Evolutionary conservation across 768 basidiomycete species (phyloP).

Genomic region (Macrolepiota fuliginosa): DNA sequence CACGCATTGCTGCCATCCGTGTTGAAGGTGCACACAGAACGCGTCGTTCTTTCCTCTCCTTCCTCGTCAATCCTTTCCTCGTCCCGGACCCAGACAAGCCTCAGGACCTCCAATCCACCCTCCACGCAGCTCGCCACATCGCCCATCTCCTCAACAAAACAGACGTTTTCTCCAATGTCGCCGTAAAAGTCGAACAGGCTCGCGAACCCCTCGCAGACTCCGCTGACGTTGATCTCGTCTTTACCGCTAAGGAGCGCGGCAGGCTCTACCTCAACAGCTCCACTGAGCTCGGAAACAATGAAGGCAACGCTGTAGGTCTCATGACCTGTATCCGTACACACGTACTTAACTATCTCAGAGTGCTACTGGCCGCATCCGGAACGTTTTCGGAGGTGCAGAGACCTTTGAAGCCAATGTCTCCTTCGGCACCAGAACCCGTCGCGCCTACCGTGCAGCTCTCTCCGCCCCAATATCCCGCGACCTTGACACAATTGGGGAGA

Average conservation of each 20-base stretch:
- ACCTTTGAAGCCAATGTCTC: conserved; percentile 79
- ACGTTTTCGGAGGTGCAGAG: conserved; percentile 92
- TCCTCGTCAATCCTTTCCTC: conserved; percentile 67
- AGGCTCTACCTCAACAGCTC: conserved; percentile 76
- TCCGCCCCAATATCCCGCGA: conserved; percentile 57
- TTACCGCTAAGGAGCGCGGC: conserved; percentile 74
- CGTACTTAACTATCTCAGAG: conserved; percentile 36
- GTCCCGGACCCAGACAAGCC: conserved; percentile 14
- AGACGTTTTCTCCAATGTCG: conserved; percentile 72
- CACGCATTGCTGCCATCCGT: conserved; percentile 76
- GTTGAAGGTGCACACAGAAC: conserved; percentile 77
- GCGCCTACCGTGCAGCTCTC: conserved; percentile 73
- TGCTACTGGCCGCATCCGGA: conserved; percentile 77
- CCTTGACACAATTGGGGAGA: conserved; percentile 67
- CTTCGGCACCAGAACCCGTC: conserved; percentile 83
- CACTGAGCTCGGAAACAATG: conserved; percentile 91
- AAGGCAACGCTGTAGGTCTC: conserved; percentile 82
- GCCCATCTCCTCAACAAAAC: conserved; percentile 65
- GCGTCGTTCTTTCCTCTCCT: conserved; percentile 74
- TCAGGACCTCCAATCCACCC: conserved; percentile 26
- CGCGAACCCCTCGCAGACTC: conserved; percentile 48
- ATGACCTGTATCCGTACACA: neutral
- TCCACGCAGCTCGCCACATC: conserved; percentile 69
- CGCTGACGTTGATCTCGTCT: conserved; percentile 77
- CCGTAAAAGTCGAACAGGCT: conserved; percentile 60